Conservation (phyloP, 2,329 filamentous ascomycete genomes). For the Plenodomus tracheiphilus region DNA sequence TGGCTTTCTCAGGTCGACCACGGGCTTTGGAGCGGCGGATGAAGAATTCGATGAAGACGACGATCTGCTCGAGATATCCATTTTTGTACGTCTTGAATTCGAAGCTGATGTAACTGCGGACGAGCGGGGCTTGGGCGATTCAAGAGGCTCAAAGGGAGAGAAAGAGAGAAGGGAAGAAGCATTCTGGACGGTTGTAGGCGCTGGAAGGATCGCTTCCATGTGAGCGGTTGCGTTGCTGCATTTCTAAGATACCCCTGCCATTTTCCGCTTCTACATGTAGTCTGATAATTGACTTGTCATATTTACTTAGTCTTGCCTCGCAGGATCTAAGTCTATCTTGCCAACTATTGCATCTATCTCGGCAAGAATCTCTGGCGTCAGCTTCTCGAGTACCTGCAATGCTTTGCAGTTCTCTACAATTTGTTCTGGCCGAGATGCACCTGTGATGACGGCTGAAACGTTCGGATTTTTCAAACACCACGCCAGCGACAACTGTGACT, state of each 20-base stretch:
- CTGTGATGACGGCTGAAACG: constrained; percentile 37
- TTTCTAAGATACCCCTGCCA: constrained; percentile 1
- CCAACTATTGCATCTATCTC: constrained; percentile 44
- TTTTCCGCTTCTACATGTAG: not conserved
- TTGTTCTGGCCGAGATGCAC: constrained; percentile 35
- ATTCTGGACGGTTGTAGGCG: constrained; percentile 92
- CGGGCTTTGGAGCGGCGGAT: constrained; percentile 12
- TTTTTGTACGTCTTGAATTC: constrained; percentile 93
- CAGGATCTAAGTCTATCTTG: constrained; percentile 25
- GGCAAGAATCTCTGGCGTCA: constrained; percentile 51
- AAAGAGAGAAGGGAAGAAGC: constrained; percentile 83
- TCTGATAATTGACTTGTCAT: not conserved
- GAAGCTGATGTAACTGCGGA: constrained; percentile 71
- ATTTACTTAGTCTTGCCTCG: constrained; percentile 21
- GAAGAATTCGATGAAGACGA: constrained; percentile 55
- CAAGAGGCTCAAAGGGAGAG: constrained; percentile 58
- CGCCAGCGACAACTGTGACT: constrained; percentile 44
- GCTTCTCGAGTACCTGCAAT: constrained; percentile 48
- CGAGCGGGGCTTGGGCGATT: constrained; percentile 37
- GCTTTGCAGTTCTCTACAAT: constrained; percentile 46
- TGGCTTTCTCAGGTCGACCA: constrained; percentile 35
- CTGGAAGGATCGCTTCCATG: constrained; percentile 69
- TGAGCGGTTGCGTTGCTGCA: constrained; percentile 4
- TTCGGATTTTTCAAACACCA: constrained; percentile 44
- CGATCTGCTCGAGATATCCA: constrained; percentile 81